Conservation (phyloP, 108 stramenopile genomes). For the Cyclotella sp. region DNA sequence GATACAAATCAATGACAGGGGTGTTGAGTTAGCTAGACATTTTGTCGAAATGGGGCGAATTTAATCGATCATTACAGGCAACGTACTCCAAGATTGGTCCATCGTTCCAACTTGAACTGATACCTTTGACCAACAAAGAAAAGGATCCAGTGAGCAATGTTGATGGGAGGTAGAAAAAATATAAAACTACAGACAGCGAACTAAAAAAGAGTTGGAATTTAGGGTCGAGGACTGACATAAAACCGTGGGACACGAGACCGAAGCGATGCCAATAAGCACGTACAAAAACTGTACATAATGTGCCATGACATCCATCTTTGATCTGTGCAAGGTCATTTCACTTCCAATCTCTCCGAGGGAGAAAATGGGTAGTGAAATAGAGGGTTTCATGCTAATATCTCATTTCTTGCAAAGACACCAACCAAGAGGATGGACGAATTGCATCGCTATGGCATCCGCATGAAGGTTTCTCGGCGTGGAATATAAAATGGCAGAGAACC, state of each 20-base stretch:
- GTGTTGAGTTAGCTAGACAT: not conserved
- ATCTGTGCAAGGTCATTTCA: conserved; percentile 6
- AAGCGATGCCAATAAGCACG: conserved; percentile 21
- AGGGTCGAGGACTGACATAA: conserved; percentile 30
- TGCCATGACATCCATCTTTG: conserved; percentile 22
- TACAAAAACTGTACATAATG: conserved; percentile 32
- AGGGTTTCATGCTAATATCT: conserved; percentile 35
- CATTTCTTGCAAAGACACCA: conserved; percentile 23
- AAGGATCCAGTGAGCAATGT: not conserved
- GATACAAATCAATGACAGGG: not conserved
- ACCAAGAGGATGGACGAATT: not conserved
- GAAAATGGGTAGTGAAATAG: too few relatives aligned
- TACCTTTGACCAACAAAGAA: conserved; percentile 10
- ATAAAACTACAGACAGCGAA: not conserved
- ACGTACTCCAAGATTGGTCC: conserved; percentile 52
- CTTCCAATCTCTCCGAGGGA: too few relatives aligned
- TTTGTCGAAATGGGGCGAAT: not conserved
- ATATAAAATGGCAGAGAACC: conserved; percentile 9
- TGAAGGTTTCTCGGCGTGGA: conserved; percentile 25
- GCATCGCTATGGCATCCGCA: conserved; percentile 31
- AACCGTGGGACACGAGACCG: conserved; percentile 17
- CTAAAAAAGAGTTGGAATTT: conserved; percentile 3
- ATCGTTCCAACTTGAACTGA: conserved; percentile 61
- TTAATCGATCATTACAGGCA: not conserved
- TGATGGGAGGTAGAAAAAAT: not conserved